Evolutionary conservation across 2,329 filamentous ascomycete species (phyloP).

Genomic region (Exophiala aquamarina): DNA sequence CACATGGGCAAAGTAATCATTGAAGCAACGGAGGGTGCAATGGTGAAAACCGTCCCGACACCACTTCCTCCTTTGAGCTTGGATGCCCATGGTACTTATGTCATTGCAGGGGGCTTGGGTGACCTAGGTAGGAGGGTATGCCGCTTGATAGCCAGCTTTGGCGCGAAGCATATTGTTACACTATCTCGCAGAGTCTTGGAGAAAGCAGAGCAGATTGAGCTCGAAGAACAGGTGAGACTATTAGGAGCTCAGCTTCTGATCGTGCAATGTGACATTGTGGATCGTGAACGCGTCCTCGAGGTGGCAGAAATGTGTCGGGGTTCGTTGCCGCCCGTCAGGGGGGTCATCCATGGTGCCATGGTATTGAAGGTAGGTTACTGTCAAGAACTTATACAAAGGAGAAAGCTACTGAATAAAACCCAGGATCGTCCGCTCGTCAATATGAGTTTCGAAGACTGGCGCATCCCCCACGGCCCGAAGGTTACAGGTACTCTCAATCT

Average conservation of each 20-base stretch:
- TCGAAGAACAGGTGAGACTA: neutral
- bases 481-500: constrained; percentile 26
- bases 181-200: constrained; percentile 30
- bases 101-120: constrained; percentile 40
- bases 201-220: neutral
- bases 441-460: constrained; percentile 20
- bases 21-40: constrained; percentile 20
- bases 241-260: constrained; percentile 20
- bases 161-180: constrained; percentile 32
- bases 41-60: constrained; percentile 23
- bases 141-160: constrained; percentile 29
- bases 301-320: constrained; percentile 8
- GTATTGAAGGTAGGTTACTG: constrained; percentile 17
- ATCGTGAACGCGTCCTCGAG: constrained; percentile 31
- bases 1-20: constrained; percentile 45
- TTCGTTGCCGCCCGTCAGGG: constrained; percentile 11
- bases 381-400: no score
- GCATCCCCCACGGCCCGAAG: constrained; percentile 13
- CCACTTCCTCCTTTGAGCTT: neutral
- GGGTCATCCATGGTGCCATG: constrained; percentile 27
- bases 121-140: constrained; percentile 28
- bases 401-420: no score
- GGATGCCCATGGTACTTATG: constrained; percentile 27
- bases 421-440: constrained; percentile 17
- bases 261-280: constrained; percentile 27